A percentile compares a stretch with the other conserved stretches of the same genome.
Conservation (phyloP, 371 early-diverging fungal genomes). For the Mucor saturninus region DNA sequence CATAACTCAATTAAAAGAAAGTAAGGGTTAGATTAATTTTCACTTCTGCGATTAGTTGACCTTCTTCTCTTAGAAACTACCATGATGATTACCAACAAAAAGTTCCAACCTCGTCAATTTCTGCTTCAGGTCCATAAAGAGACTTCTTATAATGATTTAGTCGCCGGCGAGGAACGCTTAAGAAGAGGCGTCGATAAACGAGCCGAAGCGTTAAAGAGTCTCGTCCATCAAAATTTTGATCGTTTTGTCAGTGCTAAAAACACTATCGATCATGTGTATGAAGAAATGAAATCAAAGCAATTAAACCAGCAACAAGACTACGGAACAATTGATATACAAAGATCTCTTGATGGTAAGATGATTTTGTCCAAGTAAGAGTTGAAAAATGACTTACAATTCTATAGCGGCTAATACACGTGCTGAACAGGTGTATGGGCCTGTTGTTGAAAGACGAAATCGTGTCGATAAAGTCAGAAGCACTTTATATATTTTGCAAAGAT, state of each 20-base stretch:
- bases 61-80: constrained; percentile 35
- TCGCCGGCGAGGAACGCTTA: constrained; percentile 73
- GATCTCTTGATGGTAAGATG: constrained; percentile 39
- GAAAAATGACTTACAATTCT: neutral
- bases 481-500: constrained; percentile 86
- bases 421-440: constrained; percentile 84
- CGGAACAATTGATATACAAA: constrained; percentile 66
- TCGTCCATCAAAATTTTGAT: constrained; percentile 95
- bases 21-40: constrained; percentile 24
- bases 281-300: constrained; percentile 86
- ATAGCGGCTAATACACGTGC: constrained; percentile 74
- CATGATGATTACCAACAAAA: constrained; percentile 62
- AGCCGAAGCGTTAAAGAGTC: constrained; percentile 81
- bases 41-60: too few species aligned
- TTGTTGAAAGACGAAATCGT: constrained; percentile 83
- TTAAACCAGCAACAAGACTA: constrained; percentile 79
- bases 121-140: constrained; percentile 83
- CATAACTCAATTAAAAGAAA: constrained; percentile 49
- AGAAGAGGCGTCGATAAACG: constrained; percentile 78
- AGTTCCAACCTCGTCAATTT: constrained; percentile 82
- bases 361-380: too few species aligned
- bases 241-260: constrained; percentile 95
- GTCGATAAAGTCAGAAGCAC: constrained; percentile 92
- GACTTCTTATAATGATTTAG: constrained; percentile 82
- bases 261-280: constrained; percentile 92